A percentile compares a stretch with the other conserved stretches of the same genome.
Evolutionary conservation across 768 basidiomycete genomes (phyloP).

Genomic region (Amanita pallidorosea): DNA sequence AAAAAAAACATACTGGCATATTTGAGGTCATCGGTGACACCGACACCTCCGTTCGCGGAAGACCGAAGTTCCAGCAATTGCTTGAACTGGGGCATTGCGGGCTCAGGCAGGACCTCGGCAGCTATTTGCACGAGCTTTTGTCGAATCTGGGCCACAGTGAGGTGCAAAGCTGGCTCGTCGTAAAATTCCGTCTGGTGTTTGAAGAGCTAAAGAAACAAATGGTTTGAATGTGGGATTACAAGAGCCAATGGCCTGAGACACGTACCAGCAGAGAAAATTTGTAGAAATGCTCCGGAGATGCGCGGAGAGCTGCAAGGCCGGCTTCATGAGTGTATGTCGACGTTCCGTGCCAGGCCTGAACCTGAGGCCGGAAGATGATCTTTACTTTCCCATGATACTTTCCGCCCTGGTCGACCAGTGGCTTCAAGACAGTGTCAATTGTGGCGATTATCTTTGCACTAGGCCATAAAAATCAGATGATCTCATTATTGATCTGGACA

Average conservation of each 20-base stretch:
- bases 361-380: constrained; percentile 57
- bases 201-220: constrained; percentile 46
- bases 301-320: constrained; percentile 65
- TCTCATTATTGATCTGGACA: not conserved
- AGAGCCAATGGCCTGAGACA: not conserved
- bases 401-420: constrained; percentile 45
- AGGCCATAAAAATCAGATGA: not conserved
- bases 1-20: constrained; percentile 56
- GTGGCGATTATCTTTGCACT: constrained; percentile 53
- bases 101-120: constrained; percentile 36
- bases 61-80: constrained; percentile 54
- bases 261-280: constrained; percentile 56
- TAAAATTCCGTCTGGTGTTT: constrained; percentile 69
- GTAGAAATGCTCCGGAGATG: constrained; percentile 76
- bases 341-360: constrained; percentile 74
- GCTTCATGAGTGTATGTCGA: constrained; percentile 78
- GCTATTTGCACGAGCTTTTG: constrained; percentile 60
- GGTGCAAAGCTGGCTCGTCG: constrained; percentile 57
- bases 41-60: constrained; percentile 70
- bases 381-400: constrained; percentile 68
- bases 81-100: constrained; percentile 41
- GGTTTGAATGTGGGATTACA: not conserved
- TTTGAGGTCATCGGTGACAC: constrained; percentile 78
- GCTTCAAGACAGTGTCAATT: constrained; percentile 51
- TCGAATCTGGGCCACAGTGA: constrained; percentile 65